These are phyloP conservation scores for Fraxinus floribunda DNA, from an alignment of 305 asterid species.

Conservation along the genomic window DNA sequence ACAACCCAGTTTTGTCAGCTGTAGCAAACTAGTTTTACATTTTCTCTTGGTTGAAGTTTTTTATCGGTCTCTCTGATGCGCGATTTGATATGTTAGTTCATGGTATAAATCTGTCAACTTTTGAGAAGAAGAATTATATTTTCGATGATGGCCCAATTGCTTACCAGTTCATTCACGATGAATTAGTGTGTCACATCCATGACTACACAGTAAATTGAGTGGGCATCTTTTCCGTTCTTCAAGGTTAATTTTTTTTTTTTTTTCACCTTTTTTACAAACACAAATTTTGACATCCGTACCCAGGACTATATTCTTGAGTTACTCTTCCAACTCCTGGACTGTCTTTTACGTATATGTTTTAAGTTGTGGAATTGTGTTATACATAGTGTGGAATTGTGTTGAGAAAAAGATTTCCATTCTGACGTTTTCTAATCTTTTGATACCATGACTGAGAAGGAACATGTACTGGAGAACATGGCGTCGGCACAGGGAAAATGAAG, in stretches of 20 bases:
- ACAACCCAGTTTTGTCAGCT: neutral
- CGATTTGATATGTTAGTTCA: neutral
- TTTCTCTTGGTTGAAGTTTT: neutral
- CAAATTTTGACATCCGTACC: neutral
- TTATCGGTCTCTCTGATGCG: neutral
- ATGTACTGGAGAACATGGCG: constrained; percentile 98
- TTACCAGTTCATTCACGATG: neutral
- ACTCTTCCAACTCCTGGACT: neutral
- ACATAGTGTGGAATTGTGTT: neutral
- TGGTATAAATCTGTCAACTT: neutral
- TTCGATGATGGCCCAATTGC: neutral
- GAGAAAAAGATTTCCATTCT: neutral
- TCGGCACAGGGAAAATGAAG: constrained; percentile 98
- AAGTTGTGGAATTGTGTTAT: neutral
- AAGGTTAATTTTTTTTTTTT: neutral
- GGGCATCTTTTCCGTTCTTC: neutral
- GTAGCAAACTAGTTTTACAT: neutral
- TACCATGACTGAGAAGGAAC: constrained; percentile 57
- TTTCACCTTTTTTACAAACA: neutral
- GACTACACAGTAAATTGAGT: neutral
- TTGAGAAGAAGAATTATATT: neutral
- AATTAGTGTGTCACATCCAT: neutral
- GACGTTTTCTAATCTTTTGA: neutral
- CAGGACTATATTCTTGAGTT: neutral
- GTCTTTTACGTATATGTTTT: neutral